These are phyloP conservation scores for Peniophora sp. DNA, from an alignment of 1,284 basidiomycete genomes.

Conservation along the genomic window DNA sequence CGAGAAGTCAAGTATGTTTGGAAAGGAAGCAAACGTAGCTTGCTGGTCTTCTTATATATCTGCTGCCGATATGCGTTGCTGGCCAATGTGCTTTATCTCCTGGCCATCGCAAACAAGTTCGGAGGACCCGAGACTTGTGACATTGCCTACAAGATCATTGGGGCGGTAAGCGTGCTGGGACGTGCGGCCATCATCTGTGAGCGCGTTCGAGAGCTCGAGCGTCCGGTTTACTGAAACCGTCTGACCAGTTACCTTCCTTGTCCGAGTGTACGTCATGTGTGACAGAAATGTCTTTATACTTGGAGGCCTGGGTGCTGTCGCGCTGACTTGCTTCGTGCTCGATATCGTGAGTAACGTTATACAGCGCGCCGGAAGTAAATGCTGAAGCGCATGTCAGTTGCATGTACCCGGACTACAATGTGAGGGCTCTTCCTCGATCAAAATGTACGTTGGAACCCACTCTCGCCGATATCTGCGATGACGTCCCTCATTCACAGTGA, in stretches of 20 bases:
- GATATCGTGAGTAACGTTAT: conserved; percentile 20
- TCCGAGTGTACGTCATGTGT: conserved; percentile 25
- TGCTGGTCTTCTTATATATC: conserved; percentile 25
- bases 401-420: conserved; percentile 15
- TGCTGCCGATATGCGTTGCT: conserved; percentile 26
- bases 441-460: conserved; percentile 6
- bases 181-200: conserved; percentile 23
- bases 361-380: conserved; percentile 3
- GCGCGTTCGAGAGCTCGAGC: conserved; percentile 2
- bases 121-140: conserved; percentile 20
- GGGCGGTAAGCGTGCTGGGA: conserved; percentile 22
- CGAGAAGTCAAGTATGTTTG: conserved; percentile 25
- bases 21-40: conserved; percentile 16
- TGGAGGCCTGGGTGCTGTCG: conserved; percentile 17
- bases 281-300: conserved; percentile 18
- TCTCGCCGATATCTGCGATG: neutral
- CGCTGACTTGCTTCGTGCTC: conserved; percentile 17
- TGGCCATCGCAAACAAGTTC: conserved; percentile 19
- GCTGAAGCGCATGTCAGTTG: conserved; percentile 5
- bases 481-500: neutral
- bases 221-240: neutral
- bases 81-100: conserved; percentile 25
- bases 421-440: conserved; percentile 11
- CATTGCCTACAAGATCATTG: conserved; percentile 21
- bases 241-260: conserved; percentile 19